Conservation (phyloP, 2,329 filamentous ascomycete genomes). For the Aurifilum marmelostoma region DNA sequence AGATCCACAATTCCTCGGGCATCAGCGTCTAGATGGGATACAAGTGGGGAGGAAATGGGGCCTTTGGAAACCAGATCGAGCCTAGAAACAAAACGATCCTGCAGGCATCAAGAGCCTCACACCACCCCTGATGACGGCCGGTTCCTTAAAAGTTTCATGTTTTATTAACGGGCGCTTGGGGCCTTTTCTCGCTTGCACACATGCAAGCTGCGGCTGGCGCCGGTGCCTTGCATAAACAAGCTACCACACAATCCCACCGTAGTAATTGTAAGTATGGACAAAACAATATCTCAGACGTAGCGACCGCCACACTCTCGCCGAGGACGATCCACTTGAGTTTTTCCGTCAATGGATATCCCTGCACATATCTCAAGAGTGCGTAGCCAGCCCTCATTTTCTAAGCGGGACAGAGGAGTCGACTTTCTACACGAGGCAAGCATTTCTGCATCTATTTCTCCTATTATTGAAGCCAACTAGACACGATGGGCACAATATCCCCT, state of each 20-base stretch:
- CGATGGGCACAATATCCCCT: not conserved
- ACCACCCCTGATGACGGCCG: constrained; percentile 10
- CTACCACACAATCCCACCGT: no score
- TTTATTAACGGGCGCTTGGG: constrained; percentile 21
- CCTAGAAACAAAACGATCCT: constrained; percentile 7
- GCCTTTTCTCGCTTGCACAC: constrained; percentile 5
- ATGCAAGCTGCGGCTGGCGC: not conserved
- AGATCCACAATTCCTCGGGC: not conserved
- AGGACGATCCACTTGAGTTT: not conserved
- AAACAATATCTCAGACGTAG: not conserved
- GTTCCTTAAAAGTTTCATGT: constrained; percentile 20
- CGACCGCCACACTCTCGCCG: not conserved
- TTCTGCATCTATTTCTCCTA: not conserved
- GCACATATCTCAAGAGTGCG: not conserved
- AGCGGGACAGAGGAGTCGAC: not conserved
- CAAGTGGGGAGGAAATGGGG: not conserved
- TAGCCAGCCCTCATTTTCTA: not conserved
- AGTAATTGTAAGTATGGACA: no score
- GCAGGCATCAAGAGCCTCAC: constrained; percentile 15
- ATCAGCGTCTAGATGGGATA: not conserved
- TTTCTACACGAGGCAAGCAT: not conserved
- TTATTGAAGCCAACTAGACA: not conserved
- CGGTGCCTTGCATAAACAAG: not conserved
- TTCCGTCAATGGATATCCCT: constrained; percentile 4
- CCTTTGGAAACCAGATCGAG: not conserved